phyloP scores from a whole-genome alignment of 179 eudicot species.

The Spinacia oleracea region DNA sequence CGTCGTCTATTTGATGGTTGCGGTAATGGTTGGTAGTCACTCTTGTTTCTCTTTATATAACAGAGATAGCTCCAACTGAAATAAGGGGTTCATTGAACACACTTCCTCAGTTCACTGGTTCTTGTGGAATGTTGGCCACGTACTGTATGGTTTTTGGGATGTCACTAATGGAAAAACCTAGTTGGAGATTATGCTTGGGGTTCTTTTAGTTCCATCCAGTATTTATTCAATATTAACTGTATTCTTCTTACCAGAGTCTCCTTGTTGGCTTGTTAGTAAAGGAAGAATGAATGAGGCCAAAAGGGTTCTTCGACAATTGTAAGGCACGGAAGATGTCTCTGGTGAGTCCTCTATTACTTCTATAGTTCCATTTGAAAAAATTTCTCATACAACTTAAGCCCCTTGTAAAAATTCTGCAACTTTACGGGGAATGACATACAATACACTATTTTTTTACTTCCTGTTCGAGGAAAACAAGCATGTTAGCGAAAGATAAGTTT shows the following conservation, averaged over 20 bases:
- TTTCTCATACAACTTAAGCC: not conserved
- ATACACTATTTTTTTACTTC: not conserved
- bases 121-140: conserved; percentile 71
- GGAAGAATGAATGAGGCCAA: conserved; percentile 84
- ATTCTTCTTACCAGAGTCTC: conserved; percentile 87
- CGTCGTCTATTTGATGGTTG: conserved; percentile 84
- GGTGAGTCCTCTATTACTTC: conserved; percentile 46
- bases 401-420: not conserved
- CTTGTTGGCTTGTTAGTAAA: conserved; percentile 95
- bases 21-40: conserved; percentile 84
- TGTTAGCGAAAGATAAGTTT: not conserved
- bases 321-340: conserved; percentile 76
- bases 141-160: conserved; percentile 82
- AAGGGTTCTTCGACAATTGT: conserved; percentile 68
- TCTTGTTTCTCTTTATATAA: conserved; percentile 73
- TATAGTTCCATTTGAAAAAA: not conserved
- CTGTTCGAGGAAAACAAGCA: no score
- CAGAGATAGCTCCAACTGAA: no score
- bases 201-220: conserved; percentile 63
- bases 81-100: conserved; percentile 76
- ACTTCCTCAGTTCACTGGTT: conserved; percentile 80
- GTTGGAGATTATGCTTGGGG: conserved; percentile 88
- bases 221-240: conserved; percentile 52
- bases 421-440: not conserved
- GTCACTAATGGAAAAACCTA: conserved; percentile 70